Conservation (phyloP, 2,329 filamentous ascomycete species). For the Colletotrichum acutatum region DNA sequence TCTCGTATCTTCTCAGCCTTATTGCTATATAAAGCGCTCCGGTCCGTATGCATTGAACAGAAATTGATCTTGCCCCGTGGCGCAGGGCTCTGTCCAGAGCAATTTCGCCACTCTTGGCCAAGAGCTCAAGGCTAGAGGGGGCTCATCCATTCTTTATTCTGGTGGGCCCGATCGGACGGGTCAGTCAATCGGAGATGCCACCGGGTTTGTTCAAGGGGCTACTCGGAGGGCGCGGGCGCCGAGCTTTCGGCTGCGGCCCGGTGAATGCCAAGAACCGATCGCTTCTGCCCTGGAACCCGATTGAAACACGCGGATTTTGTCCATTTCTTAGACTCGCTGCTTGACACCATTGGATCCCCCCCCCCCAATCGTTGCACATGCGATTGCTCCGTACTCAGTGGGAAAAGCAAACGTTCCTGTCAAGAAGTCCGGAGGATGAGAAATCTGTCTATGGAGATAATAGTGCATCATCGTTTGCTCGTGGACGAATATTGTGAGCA, state of each 20-base stretch:
- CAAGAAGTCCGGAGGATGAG: too few relatives aligned
- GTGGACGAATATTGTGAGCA: too few relatives aligned
- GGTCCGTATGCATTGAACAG: conserved; percentile 11
- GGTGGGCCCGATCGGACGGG: neutral
- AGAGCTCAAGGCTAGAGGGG: neutral
- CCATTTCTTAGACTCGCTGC: too few relatives aligned
- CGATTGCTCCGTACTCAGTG: too few relatives aligned
- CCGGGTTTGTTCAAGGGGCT: neutral
- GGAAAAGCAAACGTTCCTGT: too few relatives aligned
- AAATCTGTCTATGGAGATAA: too few relatives aligned
- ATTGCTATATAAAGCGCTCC: conserved; percentile 14
- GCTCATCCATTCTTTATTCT: conserved; percentile 4
- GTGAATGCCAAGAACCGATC: too few relatives aligned
- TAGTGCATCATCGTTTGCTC: too few relatives aligned
- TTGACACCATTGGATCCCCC: too few relatives aligned
- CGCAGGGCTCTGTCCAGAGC: conserved; percentile 14
- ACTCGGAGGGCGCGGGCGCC: conserved; percentile 23
- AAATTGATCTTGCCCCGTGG: conserved; percentile 9
- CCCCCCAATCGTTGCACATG: too few relatives aligned
- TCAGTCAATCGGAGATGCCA: neutral
- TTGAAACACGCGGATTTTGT: too few relatives aligned
- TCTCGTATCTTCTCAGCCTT: conserved; percentile 14
- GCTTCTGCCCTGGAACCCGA: too few relatives aligned
- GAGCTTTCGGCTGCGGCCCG: neutral
- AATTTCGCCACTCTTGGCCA: conserved; percentile 29